phyloP scores from a whole-genome alignment of 2,329 filamentous ascomycete genomes.

The Paecilomyces formosus region DNA sequence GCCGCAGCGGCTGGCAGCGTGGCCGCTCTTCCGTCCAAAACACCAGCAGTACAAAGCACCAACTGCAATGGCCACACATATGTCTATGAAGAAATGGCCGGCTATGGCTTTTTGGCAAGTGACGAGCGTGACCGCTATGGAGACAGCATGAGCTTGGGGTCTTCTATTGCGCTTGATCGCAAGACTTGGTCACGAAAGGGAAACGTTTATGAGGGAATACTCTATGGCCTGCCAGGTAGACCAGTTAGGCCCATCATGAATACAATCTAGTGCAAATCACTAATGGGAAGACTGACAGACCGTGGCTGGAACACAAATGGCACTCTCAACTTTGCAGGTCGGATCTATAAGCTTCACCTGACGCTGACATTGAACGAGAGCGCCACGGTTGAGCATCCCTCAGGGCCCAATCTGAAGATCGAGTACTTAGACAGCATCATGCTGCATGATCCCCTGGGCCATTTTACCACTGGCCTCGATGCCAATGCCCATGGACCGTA shows the following conservation, averaged over 20 bases:
- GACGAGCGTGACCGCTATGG: constrained; percentile 59
- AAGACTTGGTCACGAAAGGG: constrained; percentile 50
- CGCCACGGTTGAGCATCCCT: constrained; percentile 48
- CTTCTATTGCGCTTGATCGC: constrained; percentile 55
- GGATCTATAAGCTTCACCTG: constrained; percentile 61
- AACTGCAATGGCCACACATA: constrained; percentile 56
- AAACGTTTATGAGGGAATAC: constrained; percentile 51
- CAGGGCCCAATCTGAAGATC: constrained; percentile 54
- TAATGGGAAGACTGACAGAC: constrained; percentile 9
- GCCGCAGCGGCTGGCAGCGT: not conserved
- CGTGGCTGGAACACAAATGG: constrained; percentile 56
- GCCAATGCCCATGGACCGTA: constrained; percentile 45
- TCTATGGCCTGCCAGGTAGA: constrained; percentile 57
- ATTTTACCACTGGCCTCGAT: constrained; percentile 58
- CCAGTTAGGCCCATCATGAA: not conserved
- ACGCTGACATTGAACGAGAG: constrained; percentile 47
- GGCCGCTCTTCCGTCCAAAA: not conserved
- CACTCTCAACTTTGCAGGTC: constrained; percentile 59
- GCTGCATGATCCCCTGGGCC: constrained; percentile 55
- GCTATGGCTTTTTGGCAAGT: constrained; percentile 55
- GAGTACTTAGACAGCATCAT: constrained; percentile 59
- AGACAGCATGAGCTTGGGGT: constrained; percentile 62
- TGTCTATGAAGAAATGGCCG: constrained; percentile 59
- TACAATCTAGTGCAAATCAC: not conserved
- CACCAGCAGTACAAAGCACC: constrained; percentile 36